Evolutionary conservation across 495 filamentous ascomycete genomes (phyloP).

Genomic region (Xylaria castorea): DNA sequence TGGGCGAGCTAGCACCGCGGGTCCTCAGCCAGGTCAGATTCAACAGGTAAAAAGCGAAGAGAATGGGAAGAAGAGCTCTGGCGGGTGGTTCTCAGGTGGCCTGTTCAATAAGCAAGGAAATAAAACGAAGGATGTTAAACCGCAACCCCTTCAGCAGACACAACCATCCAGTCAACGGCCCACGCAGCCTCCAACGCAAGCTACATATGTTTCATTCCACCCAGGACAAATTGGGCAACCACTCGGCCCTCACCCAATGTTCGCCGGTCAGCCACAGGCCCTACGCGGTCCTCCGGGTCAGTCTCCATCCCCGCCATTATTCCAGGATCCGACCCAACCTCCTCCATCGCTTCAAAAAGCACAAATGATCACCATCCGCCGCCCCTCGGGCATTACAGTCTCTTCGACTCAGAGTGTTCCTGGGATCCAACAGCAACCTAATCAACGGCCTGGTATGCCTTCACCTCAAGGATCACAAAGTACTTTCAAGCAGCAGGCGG

Average conservation of each 20-base stretch:
- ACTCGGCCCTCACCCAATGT: constrained; percentile 35
- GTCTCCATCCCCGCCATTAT: constrained; percentile 19
- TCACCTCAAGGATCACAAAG: constrained; percentile 30
- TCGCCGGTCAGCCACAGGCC: constrained; percentile 31
- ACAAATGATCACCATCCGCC: constrained; percentile 33
- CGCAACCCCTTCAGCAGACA: constrained; percentile 31
- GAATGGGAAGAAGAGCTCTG: constrained; percentile 35
- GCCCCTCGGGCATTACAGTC: constrained; percentile 40
- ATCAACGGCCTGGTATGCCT: constrained; percentile 23
- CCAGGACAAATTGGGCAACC: constrained; percentile 37
- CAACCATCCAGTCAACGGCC: constrained; percentile 29
- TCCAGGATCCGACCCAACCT: constrained; percentile 17
- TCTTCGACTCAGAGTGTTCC: constrained; percentile 30
- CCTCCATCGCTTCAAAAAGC: constrained; percentile 37
- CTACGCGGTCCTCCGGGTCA: constrained; percentile 30
- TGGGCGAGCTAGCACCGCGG: constrained; percentile 29
- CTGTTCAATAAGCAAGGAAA: constrained; percentile 39
- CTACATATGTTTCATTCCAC: constrained; percentile 28
- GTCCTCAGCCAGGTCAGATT: constrained; percentile 27
- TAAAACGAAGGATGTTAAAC: constrained; percentile 33
- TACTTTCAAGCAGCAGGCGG: constrained; percentile 27
- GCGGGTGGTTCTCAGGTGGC: constrained; percentile 35
- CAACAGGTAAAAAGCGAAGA: constrained; percentile 35
- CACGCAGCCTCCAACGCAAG: constrained; percentile 25
- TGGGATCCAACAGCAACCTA: constrained; percentile 23